Evolutionary conservation across 257 asterid genomes (phyloP), one percentile per base, ranked within the genome.

Genomic region (Forsythia viridissima): DNA sequence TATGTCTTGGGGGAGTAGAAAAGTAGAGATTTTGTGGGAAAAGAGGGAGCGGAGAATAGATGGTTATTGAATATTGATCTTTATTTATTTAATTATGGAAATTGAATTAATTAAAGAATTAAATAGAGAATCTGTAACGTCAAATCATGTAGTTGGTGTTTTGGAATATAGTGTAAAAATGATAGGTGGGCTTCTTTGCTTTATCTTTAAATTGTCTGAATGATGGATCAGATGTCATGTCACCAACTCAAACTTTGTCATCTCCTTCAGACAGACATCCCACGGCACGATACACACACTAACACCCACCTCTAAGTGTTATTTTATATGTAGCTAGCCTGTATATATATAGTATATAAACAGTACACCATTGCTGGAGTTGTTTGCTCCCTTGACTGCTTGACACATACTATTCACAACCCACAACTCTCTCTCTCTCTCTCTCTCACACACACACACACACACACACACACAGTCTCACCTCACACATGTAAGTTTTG

Each of bases 101-200:
- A 8, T 20, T 61, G 69, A 38, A 2, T 61, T 21, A 30, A 30
- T 9, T 21, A 61, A 9, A 7, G 69, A 24, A 30, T 63, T 21
- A 24, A 63, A 63, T 41, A 77, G 42, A 77, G 86, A 80, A 85
- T 82, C 88, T 80, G 88, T 77, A 74, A 78, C n/a, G 86, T 85
- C 88, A 80, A 85, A 80, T 85, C 88, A 66, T 74, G 81, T 70
- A n/a, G 75, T 77, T 77, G 84, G 78, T 40, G 61, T 71, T 80
- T 67, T 77, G 83, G 71, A 72, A 75, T 61, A 43, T 77, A 80
- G 77, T 70, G 84, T 59, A 10, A 34, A 63, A 11, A 11, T 24
- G 39, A 63, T 30, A 63, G 39, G 70, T 21, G 39, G 70, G 16
- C 20, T 63, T 63, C 69, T 3, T 10, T 63, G 39, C 70, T 63